Evolutionary conservation across 2,329 filamentous ascomycete genomes (phyloP), one percentile per base, ranked within the genome.

Genomic region (Penicillium sp.): DNA sequence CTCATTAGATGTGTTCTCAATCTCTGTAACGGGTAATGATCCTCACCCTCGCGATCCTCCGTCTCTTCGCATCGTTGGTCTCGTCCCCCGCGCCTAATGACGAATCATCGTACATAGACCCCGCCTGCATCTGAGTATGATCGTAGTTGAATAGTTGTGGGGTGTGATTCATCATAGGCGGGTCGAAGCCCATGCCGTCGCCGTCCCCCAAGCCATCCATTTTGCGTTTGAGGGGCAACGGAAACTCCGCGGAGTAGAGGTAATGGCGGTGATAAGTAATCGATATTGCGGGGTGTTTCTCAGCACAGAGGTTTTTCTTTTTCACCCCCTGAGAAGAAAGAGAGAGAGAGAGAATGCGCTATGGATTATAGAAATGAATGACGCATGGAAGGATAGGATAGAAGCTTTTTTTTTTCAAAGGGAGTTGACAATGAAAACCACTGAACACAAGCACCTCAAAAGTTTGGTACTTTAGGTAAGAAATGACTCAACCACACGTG

Each of bases 11-110:
- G 21, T 19, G 40, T 56, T 38, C 62, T 54, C 54, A 21, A 50
- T 23, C 31, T 38, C 15, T 41, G 17, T 8, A 42, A 17, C 5
- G 12, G 29, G n/a, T n/a, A 53, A 31, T n/a, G 25, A 40, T 46
- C 71, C 86, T 80, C 83, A 93, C 90, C 79, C 91, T 86, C 60
- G 92, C 91, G 68, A 96, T 96, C 70, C 92, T 86, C 75, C 93
- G 84, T 72, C 92, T 84, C 81, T 96, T 97, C 21, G 92, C 86
- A 70, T 97, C 93, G 67, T 88, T 90, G 54, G 83, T 83, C 67
- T 82, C 81, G 52, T 84, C 80, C 50, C 78, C 77, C 56, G 72
- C 65, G 42, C 71, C 73, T 56, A 74, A 68, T 61, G 74, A 67
- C 51, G 80, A 73, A 54, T 83, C 80, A 60, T 80, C 77, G 21